Percentiles rank a stretch among this genome's conserved stretches.
These are phyloP conservation scores for Solanum paucissectum DNA, from an alignment of 257 asterid genomes.

Conservation along the genomic window DNA sequence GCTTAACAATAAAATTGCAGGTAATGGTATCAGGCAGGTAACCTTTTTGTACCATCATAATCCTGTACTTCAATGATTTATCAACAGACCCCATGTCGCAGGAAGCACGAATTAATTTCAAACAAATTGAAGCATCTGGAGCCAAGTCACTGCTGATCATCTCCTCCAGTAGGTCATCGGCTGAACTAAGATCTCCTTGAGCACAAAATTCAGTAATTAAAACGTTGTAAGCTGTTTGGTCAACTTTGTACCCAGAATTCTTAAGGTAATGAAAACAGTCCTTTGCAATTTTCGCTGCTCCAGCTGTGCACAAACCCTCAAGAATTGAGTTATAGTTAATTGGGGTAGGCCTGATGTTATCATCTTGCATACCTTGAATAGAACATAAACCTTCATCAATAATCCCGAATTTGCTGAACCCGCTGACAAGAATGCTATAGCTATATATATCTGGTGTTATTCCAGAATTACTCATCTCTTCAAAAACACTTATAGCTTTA, in stretches of 20 bases:
- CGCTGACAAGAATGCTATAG: conserved; percentile 48
- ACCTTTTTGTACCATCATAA: conserved; percentile 23
- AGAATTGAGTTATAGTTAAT: conserved; percentile 30
- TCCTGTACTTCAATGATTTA: conserved; percentile 19
- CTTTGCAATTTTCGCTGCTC: conserved; percentile 20
- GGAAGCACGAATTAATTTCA: conserved; percentile 31
- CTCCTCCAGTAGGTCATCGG: conserved; percentile 36
- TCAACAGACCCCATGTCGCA: conserved; percentile 25
- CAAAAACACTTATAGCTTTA: conserved; percentile 28
- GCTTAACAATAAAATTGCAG: conserved; percentile 24
- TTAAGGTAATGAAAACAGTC: conserved; percentile 26
- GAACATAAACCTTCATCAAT: conserved; percentile 23
- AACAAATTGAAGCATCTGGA: conserved; percentile 25
- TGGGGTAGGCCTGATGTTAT: conserved; percentile 28
- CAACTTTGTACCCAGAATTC: conserved; percentile 31
- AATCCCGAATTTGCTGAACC: conserved; percentile 29
- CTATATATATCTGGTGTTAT: conserved; percentile 42
- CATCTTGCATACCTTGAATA: conserved; percentile 39
- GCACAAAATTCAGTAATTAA: conserved; percentile 42
- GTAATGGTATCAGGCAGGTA: conserved; percentile 11
- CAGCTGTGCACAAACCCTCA: conserved; percentile 21
- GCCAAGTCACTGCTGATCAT: conserved; percentile 31
- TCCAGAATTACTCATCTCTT: conserved; percentile 36
- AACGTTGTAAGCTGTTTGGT: conserved; percentile 31
- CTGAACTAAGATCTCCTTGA: conserved; percentile 39